These are phyloP conservation scores for Amanita fuliginea DNA, from an alignment of 768 basidiomycete species.

Conservation along the genomic window DNA sequence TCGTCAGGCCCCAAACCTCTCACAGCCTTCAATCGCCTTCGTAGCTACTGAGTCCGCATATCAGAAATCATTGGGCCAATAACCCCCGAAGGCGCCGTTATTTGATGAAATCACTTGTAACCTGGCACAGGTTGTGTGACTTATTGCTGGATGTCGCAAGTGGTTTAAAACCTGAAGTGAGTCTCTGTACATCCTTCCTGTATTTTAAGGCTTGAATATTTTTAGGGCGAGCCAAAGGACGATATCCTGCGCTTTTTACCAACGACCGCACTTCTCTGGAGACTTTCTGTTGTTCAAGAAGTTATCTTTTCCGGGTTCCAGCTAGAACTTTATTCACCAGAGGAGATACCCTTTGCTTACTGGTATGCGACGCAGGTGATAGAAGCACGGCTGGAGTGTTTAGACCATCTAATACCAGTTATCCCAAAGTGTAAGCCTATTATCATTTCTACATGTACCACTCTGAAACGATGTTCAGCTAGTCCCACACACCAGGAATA, in stretches of 20 bases:
- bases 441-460: neutral
- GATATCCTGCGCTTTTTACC: slow-evolving; percentile 33
- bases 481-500: slow-evolving; percentile 29
- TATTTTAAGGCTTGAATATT: neutral
- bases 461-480: slow-evolving; percentile 16
- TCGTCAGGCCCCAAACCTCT: neutral
- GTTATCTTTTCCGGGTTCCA: slow-evolving; percentile 70
- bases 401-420: slow-evolving; percentile 35
- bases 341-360: slow-evolving; percentile 67
- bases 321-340: slow-evolving; percentile 55
- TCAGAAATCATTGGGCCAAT: slow-evolving; percentile 57
- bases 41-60: slow-evolving; percentile 48
- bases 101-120: slow-evolving; percentile 49
- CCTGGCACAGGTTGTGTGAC: slow-evolving; percentile 60
- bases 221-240: slow-evolving; percentile 20
- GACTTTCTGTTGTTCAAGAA: slow-evolving; percentile 51
- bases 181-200: neutral
- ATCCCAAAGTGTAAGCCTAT: slow-evolving; percentile 25
- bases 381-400: slow-evolving; percentile 39
- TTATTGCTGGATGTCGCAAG: slow-evolving; percentile 22
- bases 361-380: slow-evolving; percentile 58
- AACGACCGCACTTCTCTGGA: slow-evolving; percentile 40
- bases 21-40: slow-evolving; percentile 2
- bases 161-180: slow-evolving; percentile 20
- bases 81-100: slow-evolving; percentile 55